Percentiles rank a stretch among this genome's conserved stretches.
Evolutionary conservation across 768 basidiomycete genomes (phyloP).

Genomic region (Serendipita indica): DNA sequence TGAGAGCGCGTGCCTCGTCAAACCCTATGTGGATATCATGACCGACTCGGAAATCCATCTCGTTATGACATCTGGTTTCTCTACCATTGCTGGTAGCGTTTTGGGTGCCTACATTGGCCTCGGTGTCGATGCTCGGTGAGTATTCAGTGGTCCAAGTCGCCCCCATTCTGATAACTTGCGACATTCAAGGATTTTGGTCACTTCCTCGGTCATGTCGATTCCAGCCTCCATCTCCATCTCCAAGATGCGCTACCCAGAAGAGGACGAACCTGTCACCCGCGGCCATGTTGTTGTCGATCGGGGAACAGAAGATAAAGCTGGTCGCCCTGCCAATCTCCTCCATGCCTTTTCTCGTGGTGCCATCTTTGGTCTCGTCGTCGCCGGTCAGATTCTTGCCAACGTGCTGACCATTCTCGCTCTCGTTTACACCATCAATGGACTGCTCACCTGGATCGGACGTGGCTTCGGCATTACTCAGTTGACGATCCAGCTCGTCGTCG

Average conservation of each 20-base stretch:
- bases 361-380: conserved; percentile 69
- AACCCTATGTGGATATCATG: conserved; percentile 72
- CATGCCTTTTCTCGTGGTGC: conserved; percentile 84
- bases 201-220: conserved; percentile 88
- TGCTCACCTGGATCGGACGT: conserved; percentile 77
- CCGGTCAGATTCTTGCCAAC: conserved; percentile 75
- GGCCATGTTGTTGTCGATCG: conserved; percentile 69
- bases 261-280: conserved; percentile 73
- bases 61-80: conserved; percentile 82
- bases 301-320: conserved; percentile 40
- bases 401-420: conserved; percentile 75
- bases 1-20: conserved; percentile 75
- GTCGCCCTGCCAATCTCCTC: conserved; percentile 55
- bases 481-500: conserved; percentile 70
- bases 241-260: conserved; percentile 74
- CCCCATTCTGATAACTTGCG: background rate
- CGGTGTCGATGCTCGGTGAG: conserved; percentile 34
- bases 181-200: conserved; percentile 44
- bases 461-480: conserved; percentile 72
- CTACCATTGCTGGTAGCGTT: conserved; percentile 85
- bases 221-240: conserved; percentile 88
- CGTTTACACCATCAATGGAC: conserved; percentile 65
- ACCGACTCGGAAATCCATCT: conserved; percentile 77
- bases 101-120: conserved; percentile 62
- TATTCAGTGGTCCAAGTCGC: conserved; percentile 16